These are phyloP conservation scores for Fusarium temperatum DNA, from an alignment of 2,329 filamentous ascomycete species.

Conservation along the genomic window DNA sequence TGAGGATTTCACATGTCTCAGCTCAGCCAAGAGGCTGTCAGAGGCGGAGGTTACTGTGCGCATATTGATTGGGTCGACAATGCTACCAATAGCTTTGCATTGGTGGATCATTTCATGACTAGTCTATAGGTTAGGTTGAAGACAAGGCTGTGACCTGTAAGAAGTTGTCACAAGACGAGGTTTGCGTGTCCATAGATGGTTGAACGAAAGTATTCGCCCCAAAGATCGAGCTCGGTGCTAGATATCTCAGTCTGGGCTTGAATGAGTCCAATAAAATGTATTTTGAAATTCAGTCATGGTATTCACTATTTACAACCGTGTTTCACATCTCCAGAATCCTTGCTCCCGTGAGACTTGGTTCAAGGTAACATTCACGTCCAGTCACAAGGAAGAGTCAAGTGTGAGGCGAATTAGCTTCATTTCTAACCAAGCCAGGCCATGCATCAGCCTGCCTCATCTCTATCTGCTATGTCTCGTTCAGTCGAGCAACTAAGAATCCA, in stretches of 20 bases:
- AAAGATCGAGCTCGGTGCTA: background rate
- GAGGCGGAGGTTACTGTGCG: background rate
- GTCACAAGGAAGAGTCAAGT: background rate
- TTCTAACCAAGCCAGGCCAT: conserved; percentile 30
- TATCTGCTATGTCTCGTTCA: conserved; percentile 31
- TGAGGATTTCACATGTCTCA: background rate
- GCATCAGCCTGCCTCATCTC: conserved; percentile 24
- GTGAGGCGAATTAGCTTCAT: conserved; percentile 51
- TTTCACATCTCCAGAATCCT: background rate
- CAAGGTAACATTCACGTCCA: background rate
- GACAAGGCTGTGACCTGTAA: background rate
- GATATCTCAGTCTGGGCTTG: no score
- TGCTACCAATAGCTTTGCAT: background rate
- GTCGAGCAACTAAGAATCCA: conserved; percentile 10
- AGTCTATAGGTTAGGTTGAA: background rate
- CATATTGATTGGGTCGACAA: background rate
- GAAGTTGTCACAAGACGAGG: background rate
- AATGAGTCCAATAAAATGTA: background rate
- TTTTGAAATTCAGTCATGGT: background rate
- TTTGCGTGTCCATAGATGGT: background rate
- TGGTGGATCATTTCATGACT: background rate
- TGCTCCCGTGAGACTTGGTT: background rate
- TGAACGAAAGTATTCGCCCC: background rate
- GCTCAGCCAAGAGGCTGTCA: background rate
- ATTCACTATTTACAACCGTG: no score